phyloP scores from a whole-genome alignment of 495 filamentous ascomycete genomes.

The Cercophora scortea region DNA sequence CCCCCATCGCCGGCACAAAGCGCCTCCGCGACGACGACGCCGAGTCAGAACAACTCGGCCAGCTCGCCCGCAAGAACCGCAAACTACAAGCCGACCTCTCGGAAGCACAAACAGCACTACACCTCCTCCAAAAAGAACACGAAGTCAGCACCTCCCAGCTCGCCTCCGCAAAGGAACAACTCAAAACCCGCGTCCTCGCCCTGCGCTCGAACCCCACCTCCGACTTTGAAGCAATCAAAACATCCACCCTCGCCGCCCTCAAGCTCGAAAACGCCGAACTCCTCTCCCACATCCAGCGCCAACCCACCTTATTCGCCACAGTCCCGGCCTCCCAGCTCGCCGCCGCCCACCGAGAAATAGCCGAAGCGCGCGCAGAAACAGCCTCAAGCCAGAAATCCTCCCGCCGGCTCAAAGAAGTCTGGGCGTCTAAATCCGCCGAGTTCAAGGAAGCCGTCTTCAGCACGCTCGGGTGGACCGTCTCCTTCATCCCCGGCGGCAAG shows the following conservation, averaged over 20 bases:
- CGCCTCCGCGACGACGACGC: constrained; percentile 46
- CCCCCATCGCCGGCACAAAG: constrained; percentile 44
- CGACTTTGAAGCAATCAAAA: constrained; percentile 72
- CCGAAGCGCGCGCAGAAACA: constrained; percentile 62
- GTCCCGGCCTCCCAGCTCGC: constrained; percentile 73
- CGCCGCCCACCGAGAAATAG: constrained; percentile 62
- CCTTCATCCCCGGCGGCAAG: constrained; percentile 88
- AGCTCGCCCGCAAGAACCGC: constrained; percentile 75
- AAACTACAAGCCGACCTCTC: constrained; percentile 73
- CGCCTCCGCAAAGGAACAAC: constrained; percentile 58
- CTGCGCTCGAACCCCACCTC: constrained; percentile 86
- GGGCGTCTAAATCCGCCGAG: constrained; percentile 76
- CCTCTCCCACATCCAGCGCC: constrained; percentile 61
- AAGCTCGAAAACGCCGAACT: constrained; percentile 79
- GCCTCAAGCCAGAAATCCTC: constrained; percentile 79
- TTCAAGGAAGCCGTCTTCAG: constrained; percentile 89
- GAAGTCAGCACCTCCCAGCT: constrained; percentile 64
- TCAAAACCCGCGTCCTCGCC: constrained; percentile 77
- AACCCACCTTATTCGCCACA: constrained; percentile 33
- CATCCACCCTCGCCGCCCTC: constrained; percentile 65
- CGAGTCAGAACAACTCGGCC: constrained; percentile 70
- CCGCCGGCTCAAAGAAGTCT: constrained; percentile 81
- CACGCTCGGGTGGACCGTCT: constrained; percentile 83
- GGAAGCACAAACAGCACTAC: constrained; percentile 55
- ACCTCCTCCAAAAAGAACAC: constrained; percentile 66